A percentile compares a stretch with the other conserved stretches of the same genome.
phyloP scores from a whole-genome alignment of 805 yeast genomes.

The Sugiyamaella lignohabitans region DNA sequence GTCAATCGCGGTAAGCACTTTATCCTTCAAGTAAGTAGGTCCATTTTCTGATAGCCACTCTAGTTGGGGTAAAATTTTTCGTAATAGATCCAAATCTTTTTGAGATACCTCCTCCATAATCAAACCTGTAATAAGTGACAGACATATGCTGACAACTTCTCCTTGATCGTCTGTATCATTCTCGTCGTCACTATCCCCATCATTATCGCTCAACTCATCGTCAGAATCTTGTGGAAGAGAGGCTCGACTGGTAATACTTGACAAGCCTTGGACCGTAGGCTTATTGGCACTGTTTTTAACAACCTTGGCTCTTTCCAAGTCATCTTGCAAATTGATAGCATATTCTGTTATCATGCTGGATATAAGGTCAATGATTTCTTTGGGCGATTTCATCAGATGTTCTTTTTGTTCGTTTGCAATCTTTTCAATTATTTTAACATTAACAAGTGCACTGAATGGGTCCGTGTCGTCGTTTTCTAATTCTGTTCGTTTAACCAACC shows the following conservation, averaged over 20 bases:
- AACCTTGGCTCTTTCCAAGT: not conserved
- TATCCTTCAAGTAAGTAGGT: conserved; percentile 12
- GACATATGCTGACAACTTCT: conserved; percentile 29
- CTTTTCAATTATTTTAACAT: conserved; percentile 58
- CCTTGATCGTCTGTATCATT: conserved; percentile 23
- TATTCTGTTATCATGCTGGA: conserved; percentile 36
- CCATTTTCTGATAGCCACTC: conserved; percentile 15
- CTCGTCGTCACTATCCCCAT: conserved; percentile 21
- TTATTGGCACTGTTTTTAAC: not conserved
- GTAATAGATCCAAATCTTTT: conserved; percentile 13
- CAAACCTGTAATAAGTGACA: conserved; percentile 29
- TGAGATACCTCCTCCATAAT: conserved; percentile 24
- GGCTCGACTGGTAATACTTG: not conserved
- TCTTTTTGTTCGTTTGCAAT: conserved; percentile 54
- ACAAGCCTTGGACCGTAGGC: conserved; percentile 8
- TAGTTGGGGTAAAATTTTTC: conserved; percentile 16
- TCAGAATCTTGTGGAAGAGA: conserved; percentile 34
- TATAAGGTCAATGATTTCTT: conserved; percentile 48
- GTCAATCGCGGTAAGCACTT: conserved; percentile 21
- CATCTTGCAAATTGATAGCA: conserved; percentile 26
- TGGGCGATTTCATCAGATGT: conserved; percentile 48
- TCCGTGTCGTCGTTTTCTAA: conserved; percentile 34
- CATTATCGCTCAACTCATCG: conserved; percentile 23
- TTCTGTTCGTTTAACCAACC: conserved; percentile 39
- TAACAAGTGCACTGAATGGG: conserved; percentile 51